phyloP scores from a whole-genome alignment of 78 protist genomes.

The Dictyostelium firmibasis region DNA sequence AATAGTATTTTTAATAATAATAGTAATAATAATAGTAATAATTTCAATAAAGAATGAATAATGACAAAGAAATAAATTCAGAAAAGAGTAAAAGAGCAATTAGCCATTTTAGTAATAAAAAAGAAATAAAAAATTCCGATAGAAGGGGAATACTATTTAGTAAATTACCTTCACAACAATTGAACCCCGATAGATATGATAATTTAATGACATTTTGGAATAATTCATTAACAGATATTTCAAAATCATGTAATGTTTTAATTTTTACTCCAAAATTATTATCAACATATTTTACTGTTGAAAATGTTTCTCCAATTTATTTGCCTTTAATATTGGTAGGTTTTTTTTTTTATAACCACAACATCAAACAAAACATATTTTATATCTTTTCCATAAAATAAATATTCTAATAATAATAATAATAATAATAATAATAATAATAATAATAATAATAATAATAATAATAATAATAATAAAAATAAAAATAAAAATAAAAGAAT shows the following conservation, averaged over 20 bases:
- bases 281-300: slow-evolving; percentile 15
- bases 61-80: neutral
- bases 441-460: too few species aligned
- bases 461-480: neutral
- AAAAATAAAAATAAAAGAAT: neutral
- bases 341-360: neutral
- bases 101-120: neutral
- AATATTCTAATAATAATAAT: too few species aligned
- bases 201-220: slow-evolving; percentile 53
- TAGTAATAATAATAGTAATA: too few species aligned
- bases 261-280: slow-evolving; percentile 36
- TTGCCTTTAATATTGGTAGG: slow-evolving; percentile 38
- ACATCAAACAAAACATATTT: too few species aligned
- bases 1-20: too few species aligned
- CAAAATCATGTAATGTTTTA: slow-evolving; percentile 8
- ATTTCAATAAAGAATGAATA: neutral
- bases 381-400: too few species aligned
- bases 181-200: slow-evolving; percentile 56
- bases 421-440: too few species aligned
- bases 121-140: slow-evolving; percentile 7
- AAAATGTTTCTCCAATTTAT: slow-evolving; percentile 44
- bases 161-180: slow-evolving; percentile 39
- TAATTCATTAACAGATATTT: neutral
- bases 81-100: neutral
- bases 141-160: slow-evolving; percentile 26